phyloP scores from a whole-genome alignment of 1,284 basidiomycete species.

The Moniliella sp. region DNA sequence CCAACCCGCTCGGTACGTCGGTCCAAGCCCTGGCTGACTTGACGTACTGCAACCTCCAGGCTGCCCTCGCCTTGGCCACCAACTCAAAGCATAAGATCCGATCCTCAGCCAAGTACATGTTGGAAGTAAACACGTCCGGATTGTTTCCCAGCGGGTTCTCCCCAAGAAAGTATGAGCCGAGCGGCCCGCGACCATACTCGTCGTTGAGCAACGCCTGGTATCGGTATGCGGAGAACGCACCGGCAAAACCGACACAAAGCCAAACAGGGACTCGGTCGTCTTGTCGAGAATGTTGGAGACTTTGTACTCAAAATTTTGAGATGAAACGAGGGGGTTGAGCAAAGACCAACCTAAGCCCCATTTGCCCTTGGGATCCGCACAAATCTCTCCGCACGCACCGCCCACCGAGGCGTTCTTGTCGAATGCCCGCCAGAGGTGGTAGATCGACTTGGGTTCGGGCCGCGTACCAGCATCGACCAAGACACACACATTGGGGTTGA shows the following conservation, averaged over 20 bases:
- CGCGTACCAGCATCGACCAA: conserved; percentile 80
- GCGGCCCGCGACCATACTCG: no score
- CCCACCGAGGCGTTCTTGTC: conserved; percentile 77
- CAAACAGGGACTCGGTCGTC: conserved; percentile 73
- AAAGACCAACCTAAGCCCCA: no score
- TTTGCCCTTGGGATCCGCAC: conserved; percentile 67
- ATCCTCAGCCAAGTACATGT: conserved; percentile 86
- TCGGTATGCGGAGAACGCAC: conserved; percentile 75
- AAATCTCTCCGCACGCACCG: conserved; percentile 85
- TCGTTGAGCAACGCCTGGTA: conserved; percentile 46
- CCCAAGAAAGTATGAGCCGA: conserved; percentile 66
- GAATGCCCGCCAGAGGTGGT: conserved; percentile 80
- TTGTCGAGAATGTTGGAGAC: conserved; percentile 82
- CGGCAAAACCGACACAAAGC: conserved; percentile 63
- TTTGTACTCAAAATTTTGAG: conserved; percentile 43
- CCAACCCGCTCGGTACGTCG: conserved; percentile 56
- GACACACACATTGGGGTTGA: conserved; percentile 67
- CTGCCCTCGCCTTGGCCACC: conserved; percentile 47
- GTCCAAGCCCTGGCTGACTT: conserved; percentile 78
- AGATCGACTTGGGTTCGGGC: conserved; percentile 61
- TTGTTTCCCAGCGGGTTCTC: conserved; percentile 38
- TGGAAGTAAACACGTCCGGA: conserved; percentile 44
- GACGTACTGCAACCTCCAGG: conserved; percentile 49
- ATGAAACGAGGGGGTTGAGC: conserved; percentile 56
- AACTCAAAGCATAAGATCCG: conserved; percentile 72